Percentiles rank a stretch among this genome's conserved stretches.
These are phyloP conservation scores for Aspergillus terreus DNA, from an alignment of 2,329 filamentous ascomycete genomes.

Conservation along the genomic window DNA sequence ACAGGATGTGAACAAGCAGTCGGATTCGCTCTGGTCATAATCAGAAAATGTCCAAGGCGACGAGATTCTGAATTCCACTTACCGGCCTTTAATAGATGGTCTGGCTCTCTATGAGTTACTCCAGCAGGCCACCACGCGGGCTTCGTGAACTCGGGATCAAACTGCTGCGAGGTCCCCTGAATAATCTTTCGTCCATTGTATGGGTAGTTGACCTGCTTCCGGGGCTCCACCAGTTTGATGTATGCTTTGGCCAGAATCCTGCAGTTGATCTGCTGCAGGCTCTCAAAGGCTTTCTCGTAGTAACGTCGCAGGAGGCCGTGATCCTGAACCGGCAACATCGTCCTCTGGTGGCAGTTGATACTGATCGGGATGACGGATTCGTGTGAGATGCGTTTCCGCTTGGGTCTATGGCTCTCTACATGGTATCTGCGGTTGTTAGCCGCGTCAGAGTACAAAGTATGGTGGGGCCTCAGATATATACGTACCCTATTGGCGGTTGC, in stretches of 20 bases:
- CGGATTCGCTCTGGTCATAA: slow-evolving; percentile 22
- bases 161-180: slow-evolving; percentile 25
- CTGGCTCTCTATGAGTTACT: slow-evolving; percentile 31
- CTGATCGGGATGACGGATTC: slow-evolving; percentile 20
- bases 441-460: not conserved
- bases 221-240: slow-evolving; percentile 34
- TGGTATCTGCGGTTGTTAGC: not conserved
- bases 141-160: slow-evolving; percentile 32
- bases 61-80: slow-evolving; percentile 1
- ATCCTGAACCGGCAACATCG: slow-evolving; percentile 23
- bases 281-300: slow-evolving; percentile 32
- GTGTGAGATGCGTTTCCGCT: slow-evolving; percentile 16
- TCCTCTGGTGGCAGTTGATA: slow-evolving; percentile 22
- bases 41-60: not conserved
- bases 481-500: slow-evolving; percentile 7
- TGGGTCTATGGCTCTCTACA: slow-evolving; percentile 7
- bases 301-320: slow-evolving; percentile 23
- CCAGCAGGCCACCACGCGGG: slow-evolving; percentile 33
- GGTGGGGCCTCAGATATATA: slow-evolving; percentile 7
- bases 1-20: slow-evolving; percentile 33
- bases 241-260: slow-evolving; percentile 34
- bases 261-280: slow-evolving; percentile 34
- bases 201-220: slow-evolving; percentile 35
- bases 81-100: slow-evolving; percentile 32
- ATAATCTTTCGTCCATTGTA: slow-evolving; percentile 33